Evolutionary conservation across 345 rosid genomes (phyloP), one percentile per base, ranked within the genome.

Genomic region (Salix dunnii): DNA sequence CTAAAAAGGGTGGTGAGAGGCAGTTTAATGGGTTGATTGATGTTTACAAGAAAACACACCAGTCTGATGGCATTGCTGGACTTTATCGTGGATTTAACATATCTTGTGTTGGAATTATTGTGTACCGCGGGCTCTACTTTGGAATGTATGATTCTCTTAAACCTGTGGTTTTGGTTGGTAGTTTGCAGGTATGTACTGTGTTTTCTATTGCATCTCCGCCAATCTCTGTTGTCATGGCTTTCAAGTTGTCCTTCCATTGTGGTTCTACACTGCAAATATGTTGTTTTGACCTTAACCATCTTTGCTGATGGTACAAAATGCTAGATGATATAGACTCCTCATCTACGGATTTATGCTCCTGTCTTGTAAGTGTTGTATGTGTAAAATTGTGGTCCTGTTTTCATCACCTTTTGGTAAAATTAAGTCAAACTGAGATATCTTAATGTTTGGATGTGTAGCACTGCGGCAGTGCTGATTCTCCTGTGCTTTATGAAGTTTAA

Each of bases 31-130:
- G 84, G 49, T 25, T 81, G 31, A 38, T 77, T 69, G 84, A 81
- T 74, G 84, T 81, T 46, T 81, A 81, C 40, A 77, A 33, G 60
- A 81, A 81, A 70, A 81, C 80, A 23, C 14, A 73, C 46, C 36
- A 67, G 38, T 77, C 80, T n/a, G 84, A 81, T 77, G 80, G 84
- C 61, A 7, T 81, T 33, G 80, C 75, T 2, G 84, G 84, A 36
- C 84, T 81, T 27, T 81, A 81, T 58, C 81, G 84, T 49, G 84
- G 84, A 16, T 81, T 81, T 58, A 81, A 70, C 76, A 77, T 81
- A 16, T 81, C 81, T 12, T 77, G 81, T 81, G 81, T 81, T 64
- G 84, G 81, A 65, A 77, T 74, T 20, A 77, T 81, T 64, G 84
- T 81, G 58, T 81, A 77, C 8, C 84, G 81, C 8, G 84, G 81